A percentile compares a stretch with the other conserved stretches of the same genome.
Conservation (phyloP, 345 rosid genomes). For the Hibiscus trionum region DNA sequence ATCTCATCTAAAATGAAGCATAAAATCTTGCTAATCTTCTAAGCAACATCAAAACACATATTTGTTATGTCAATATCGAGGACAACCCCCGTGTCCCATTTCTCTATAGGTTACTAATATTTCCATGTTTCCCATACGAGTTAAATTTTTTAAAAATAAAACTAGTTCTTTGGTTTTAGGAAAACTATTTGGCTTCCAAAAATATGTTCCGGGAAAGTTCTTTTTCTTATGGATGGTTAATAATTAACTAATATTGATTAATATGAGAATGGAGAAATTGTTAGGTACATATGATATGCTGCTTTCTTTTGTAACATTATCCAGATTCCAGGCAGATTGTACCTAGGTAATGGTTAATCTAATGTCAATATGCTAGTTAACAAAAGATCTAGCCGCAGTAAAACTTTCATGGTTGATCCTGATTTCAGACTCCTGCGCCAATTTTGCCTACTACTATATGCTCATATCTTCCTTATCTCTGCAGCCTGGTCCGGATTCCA, state of each 20-base stretch:
- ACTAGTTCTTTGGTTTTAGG: no score
- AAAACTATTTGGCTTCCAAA: no score
- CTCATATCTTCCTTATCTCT: not conserved
- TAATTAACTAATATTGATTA: not conserved
- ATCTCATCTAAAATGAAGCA: not conserved
- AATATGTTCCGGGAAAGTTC: no score
- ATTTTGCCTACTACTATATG: not conserved
- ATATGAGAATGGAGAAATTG: not conserved
- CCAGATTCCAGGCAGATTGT: not conserved
- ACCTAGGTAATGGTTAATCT: not conserved
- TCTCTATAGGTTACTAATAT: not conserved
- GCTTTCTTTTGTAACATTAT: not conserved
- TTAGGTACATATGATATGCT: not conserved
- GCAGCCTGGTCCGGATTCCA: conserved; percentile 99
- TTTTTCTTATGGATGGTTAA: no score
- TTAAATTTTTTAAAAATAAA: not conserved
- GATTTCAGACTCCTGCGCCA: not conserved
- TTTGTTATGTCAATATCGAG: conserved; percentile 7
- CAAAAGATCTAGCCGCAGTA: no score
- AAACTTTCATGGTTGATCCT: not conserved
- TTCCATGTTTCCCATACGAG: not conserved
- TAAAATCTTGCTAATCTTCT: conserved; percentile 21
- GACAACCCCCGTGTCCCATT: conserved; percentile 3
- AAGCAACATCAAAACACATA: conserved; percentile 16
- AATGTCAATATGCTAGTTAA: not conserved